Percentiles rank a stretch among this genome's conserved stretches.
Conservation (phyloP, 441 rosid species). For the Populus trichocarpa region DNA sequence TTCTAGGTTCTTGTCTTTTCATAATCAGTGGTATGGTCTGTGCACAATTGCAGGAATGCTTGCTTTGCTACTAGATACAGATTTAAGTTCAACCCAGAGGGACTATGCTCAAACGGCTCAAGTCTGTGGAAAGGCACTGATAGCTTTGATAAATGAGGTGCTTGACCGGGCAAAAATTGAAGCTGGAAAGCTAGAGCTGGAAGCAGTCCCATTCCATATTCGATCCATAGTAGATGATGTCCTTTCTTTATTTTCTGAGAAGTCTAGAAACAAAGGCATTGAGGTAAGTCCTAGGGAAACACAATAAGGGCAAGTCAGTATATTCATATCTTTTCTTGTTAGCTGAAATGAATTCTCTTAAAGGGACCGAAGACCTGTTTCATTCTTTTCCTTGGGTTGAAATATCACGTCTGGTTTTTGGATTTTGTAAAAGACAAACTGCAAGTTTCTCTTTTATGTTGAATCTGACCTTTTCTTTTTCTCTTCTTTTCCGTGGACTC, state of each 20-base stretch:
- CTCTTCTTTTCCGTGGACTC: slow-evolving; percentile 8
- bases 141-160: slow-evolving; percentile 91
- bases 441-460: not conserved
- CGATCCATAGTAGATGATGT: slow-evolving; percentile 91
- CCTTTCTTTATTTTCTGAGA: slow-evolving; percentile 88
- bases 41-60: slow-evolving; percentile 67
- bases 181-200: slow-evolving; percentile 88
- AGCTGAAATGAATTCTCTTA: not conserved
- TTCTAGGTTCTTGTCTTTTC: slow-evolving; percentile 5
- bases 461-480: slow-evolving; percentile 24
- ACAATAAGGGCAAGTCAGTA: not conserved
- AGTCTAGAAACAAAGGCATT: slow-evolving; percentile 78
- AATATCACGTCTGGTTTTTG: not conserved
- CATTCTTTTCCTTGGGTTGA: slow-evolving; percentile 1
- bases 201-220: slow-evolving; percentile 71
- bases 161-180: slow-evolving; percentile 99
- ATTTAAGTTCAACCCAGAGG: slow-evolving; percentile 79
- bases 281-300: slow-evolving; percentile 53
- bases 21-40: not conserved
- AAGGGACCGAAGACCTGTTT: not conserved
- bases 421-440: not conserved
- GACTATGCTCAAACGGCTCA: slow-evolving; percentile 97
- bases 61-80: slow-evolving; percentile 83
- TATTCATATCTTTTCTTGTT: not conserved
- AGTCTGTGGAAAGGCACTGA: slow-evolving; percentile 91